Base-by-base conservation (phyloP, 164 flowering plant species). In the Amborella trichopoda region DNA sequence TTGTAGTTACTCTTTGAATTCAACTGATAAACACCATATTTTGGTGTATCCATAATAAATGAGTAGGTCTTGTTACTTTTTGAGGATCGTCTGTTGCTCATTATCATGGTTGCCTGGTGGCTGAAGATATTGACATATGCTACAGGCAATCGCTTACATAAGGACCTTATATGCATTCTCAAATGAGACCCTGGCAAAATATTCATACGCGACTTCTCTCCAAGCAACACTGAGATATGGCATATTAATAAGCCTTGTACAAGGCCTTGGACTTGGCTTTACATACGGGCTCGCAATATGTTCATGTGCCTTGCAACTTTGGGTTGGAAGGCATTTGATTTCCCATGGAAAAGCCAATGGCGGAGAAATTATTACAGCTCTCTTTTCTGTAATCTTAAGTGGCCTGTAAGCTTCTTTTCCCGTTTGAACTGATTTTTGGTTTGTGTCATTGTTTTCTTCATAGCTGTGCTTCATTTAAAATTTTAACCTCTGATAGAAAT, bases 271-370 rank as follows among this genome's bases (percentile, higher is more conserved):
- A 11, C 96, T 91, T 66, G 99, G 99, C 53, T 91, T 91, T 64
- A 91, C 99, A n/a, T 91, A 91, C 73, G 99, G 99, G 28, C 95
- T 91, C 63, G 99, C 96, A 17, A 91, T 91, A 52, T 91, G 99
- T 69, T 91, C 99, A 42, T 91, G 99, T 68, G 95, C 99, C 33
- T 65, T 91, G 55, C 96, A 91, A 69, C 86, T 91, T 34, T 91
- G 93, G 93, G 95, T 86, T 56, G 98, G 98, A 65, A 71, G 93
- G 66, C 76, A 80, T 59, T 63, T 90, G 46, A 73, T 90, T 52
- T 55, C 64, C 2, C 68, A 61, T 32, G 54, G 55, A 28, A 81
- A 59, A 62, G 94, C 81, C 67, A 75, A 81, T 65, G 98, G 98
- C 50, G 98, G 94, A 50, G 93, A 90, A 76, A 78, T 90, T 21